Conservation (phyloP, 768 basidiomycete species). For the Phaffia tasmanica region DNA sequence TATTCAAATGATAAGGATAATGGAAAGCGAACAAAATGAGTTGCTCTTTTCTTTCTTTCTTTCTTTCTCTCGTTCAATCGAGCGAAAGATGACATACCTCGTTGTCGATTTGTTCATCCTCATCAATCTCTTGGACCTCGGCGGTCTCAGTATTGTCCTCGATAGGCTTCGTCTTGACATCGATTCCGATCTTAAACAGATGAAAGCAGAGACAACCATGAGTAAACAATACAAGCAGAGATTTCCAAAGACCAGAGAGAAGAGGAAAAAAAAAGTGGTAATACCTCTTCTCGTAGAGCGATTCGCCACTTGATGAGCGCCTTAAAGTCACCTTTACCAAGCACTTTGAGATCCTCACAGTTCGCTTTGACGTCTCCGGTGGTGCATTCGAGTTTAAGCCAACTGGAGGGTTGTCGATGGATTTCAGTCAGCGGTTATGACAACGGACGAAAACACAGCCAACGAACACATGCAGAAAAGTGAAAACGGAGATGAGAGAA, state of each 20-base stretch:
- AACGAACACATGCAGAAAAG: background rate
- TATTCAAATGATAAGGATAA: conserved; percentile 35
- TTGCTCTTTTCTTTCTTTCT: background rate
- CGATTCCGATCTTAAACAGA: conserved; percentile 60
- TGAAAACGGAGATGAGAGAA: background rate
- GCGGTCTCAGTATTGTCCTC: conserved; percentile 62
- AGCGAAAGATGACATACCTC: conserved; percentile 50
- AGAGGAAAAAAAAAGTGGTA: conserved; percentile 24
- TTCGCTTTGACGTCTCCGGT: conserved; percentile 69
- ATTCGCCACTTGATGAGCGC: conserved; percentile 79
- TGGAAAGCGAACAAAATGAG: background rate
- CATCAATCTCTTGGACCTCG: conserved; percentile 52
- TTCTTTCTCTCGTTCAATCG: background rate
- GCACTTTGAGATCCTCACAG: conserved; percentile 82
- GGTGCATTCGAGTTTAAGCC: conserved; percentile 61
- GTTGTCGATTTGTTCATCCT: conserved; percentile 76
- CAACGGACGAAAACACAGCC: background rate
- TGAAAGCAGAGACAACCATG: background rate
- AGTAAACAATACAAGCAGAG: background rate
- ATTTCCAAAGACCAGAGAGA: background rate
- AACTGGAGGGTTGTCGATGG: conserved; percentile 42
- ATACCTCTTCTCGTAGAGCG: conserved; percentile 77
- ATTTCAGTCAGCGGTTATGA: background rate
- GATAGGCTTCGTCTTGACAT: conserved; percentile 59
- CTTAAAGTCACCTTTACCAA: conserved; percentile 98